Evolutionary conservation across 352 stramenopile species (phyloP), one percentile per base, ranked within the genome.

Genomic region (Stramenopiles sp.): DNA sequence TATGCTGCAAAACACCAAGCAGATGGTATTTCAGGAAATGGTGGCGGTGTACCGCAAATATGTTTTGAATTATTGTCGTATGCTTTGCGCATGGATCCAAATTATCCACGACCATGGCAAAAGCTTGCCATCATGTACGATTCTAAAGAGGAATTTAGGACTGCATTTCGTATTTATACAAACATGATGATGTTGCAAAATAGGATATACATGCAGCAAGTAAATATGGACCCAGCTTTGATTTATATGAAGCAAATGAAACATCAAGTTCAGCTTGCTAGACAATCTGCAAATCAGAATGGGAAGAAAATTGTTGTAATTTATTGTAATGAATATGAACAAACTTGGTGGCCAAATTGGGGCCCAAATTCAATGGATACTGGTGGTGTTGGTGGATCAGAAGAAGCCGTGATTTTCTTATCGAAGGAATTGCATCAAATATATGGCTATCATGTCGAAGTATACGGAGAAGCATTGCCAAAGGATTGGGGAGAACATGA

Each of bases 241-340:
- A 13, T 13, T 53, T 53, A 53, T 53, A 20, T 20, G 7, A 20
- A 4, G 13, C 4, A 76, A 76, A 33, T 76, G 65, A 4, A 76
- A 76, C 4, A 13, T 33, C 4, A 13, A 20, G 65, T 76, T 33
- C 4, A 76, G 7, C 4, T 76, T 76, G 65, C 65, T 13, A 31
- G 65, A 7, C 30, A 76, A 76, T 33, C 31, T 4, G 30, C 65
- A 33, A 31, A 33, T 13, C 30, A 7, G 4, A 32, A 79, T 29
- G 30, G 4, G 30, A 33, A 23, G 1, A 43, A 43, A 23, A 33
- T 43, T 1, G 78, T 97, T 0, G 89, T 84, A 0, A 86, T 97
- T 30, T 96, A 95, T 81, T 97, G 92, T 84, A 80, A 95, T 80
- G 91, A 97, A 79, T 97, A 96, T 74, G 88, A 85, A 0, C 89